Evolutionary conservation across 768 basidiomycete species (phyloP).

Genomic region (Termitomyces sp.): DNA sequence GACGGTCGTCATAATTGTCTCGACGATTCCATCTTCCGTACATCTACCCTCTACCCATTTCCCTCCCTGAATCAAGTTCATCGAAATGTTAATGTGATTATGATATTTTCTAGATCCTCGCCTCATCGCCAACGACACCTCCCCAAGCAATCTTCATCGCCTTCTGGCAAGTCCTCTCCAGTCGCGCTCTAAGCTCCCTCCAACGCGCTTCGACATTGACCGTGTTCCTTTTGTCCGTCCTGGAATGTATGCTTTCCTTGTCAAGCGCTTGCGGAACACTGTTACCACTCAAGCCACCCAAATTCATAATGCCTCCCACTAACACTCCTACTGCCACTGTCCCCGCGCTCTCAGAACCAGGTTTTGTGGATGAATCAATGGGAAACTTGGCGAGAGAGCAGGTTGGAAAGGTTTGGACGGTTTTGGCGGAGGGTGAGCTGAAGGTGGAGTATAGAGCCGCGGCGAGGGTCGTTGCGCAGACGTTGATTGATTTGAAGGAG

Average conservation of each 20-base stretch:
- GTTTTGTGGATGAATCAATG: constrained; percentile 4
- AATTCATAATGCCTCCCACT: not conserved
- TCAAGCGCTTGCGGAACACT: constrained; percentile 32
- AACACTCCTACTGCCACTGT: constrained; percentile 8
- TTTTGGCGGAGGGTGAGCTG: constrained; percentile 35
- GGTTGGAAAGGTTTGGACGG: constrained; percentile 42
- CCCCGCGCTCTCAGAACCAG: not conserved
- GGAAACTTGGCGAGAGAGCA: constrained; percentile 36
- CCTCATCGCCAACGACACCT: constrained; percentile 19
- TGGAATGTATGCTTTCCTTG: constrained; percentile 67
- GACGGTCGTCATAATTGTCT: constrained; percentile 70
- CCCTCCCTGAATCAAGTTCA: not conserved
- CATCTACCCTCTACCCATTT: not conserved
- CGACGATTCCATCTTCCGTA: constrained; percentile 71
- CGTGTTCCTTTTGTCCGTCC: constrained; percentile 61
- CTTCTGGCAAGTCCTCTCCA: constrained; percentile 80
- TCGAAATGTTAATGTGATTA: not conserved
- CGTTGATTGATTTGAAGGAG: constrained; percentile 26
- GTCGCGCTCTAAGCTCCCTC: constrained; percentile 55
- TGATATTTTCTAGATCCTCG: constrained; percentile 21
- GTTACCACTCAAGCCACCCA: not conserved
- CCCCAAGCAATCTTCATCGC: constrained; percentile 58
- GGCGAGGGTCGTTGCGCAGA: constrained; percentile 38
- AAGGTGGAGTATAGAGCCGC: constrained; percentile 40
- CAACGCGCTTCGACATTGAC: constrained; percentile 46